phyloP scores from a whole-genome alignment of 2,329 filamentous ascomycete genomes.

The Stachybotrys echinatus region DNA sequence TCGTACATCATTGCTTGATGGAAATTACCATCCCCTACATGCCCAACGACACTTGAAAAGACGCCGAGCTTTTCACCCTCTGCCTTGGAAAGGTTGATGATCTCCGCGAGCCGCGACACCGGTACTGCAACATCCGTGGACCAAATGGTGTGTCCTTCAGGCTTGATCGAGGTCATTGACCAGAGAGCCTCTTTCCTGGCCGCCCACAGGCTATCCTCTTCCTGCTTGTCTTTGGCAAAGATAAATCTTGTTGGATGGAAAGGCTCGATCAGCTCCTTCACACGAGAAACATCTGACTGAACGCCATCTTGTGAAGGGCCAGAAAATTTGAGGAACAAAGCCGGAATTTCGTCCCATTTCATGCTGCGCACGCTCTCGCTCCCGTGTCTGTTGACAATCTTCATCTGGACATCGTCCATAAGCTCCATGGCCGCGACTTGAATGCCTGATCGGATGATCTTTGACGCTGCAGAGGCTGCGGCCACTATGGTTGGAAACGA shows the following conservation, averaged over 20 bases:
- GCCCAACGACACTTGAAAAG: slow-evolving; percentile 62
- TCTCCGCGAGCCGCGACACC: slow-evolving; percentile 60
- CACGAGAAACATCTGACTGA: background rate
- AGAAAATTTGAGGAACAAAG: slow-evolving; percentile 67
- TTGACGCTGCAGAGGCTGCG: slow-evolving; percentile 66
- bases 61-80: slow-evolving; percentile 59
- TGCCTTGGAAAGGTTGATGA: slow-evolving; percentile 54
- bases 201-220: slow-evolving; percentile 48
- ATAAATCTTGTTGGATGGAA: background rate
- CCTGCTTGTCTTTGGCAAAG: background rate
- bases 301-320: slow-evolving; percentile 37
- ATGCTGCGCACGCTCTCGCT: slow-evolving; percentile 37
- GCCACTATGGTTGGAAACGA: slow-evolving; percentile 42
- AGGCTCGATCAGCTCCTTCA: background rate
- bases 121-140: slow-evolving; percentile 69
- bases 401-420: slow-evolving; percentile 74
- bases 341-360: slow-evolving; percentile 57
- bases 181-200: slow-evolving; percentile 64
- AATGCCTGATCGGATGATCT: slow-evolving; percentile 66
- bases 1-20: slow-evolving; percentile 45
- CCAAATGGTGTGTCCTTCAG: slow-evolving; percentile 43
- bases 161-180: slow-evolving; percentile 51
- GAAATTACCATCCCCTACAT: slow-evolving; percentile 72
- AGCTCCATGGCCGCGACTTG: slow-evolving; percentile 76
- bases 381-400: slow-evolving; percentile 46